phyloP scores from a whole-genome alignment of 2,329 filamentous ascomycete genomes.

The Apiospora phragmitis region DNA sequence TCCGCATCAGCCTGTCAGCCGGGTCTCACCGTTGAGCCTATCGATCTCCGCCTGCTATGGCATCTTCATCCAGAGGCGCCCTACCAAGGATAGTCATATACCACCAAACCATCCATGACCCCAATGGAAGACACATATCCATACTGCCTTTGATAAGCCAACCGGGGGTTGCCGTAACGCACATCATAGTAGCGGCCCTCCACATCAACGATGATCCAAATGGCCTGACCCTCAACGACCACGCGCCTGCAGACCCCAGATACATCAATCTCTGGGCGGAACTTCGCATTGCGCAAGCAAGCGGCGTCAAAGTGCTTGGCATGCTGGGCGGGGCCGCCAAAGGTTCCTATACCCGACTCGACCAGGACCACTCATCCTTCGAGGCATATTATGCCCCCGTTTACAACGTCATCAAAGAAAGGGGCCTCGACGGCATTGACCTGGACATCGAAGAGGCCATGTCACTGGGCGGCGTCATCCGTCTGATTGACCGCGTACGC shows the following conservation, averaged over 20 bases:
- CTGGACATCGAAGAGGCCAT: constrained; percentile 76
- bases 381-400: constrained; percentile 71
- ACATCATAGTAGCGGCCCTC: constrained; percentile 77
- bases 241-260: constrained; percentile 61
- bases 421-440: constrained; percentile 65
- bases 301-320: constrained; percentile 72
- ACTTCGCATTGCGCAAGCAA: constrained; percentile 65
- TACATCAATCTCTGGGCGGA: constrained; percentile 72
- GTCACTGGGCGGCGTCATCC: constrained; percentile 61
- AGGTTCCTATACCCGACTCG: constrained; percentile 64
- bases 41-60: background rate
- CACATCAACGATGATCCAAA: constrained; percentile 70
- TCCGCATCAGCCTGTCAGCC: background rate
- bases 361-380: constrained; percentile 54
- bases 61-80: background rate
- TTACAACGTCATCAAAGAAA: constrained; percentile 56
- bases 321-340: constrained; percentile 80
- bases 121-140: constrained; percentile 38
- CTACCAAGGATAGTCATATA: constrained; percentile 32
- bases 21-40: background rate
- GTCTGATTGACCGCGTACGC: constrained; percentile 64
- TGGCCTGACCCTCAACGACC: constrained; percentile 72
- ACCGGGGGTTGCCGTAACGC: constrained; percentile 52
- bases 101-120: constrained; percentile 43
- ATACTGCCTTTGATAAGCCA: constrained; percentile 42